Evolutionary conservation across 2,329 filamentous ascomycete species (phyloP).

Genomic region (Alternaria alternata): DNA sequence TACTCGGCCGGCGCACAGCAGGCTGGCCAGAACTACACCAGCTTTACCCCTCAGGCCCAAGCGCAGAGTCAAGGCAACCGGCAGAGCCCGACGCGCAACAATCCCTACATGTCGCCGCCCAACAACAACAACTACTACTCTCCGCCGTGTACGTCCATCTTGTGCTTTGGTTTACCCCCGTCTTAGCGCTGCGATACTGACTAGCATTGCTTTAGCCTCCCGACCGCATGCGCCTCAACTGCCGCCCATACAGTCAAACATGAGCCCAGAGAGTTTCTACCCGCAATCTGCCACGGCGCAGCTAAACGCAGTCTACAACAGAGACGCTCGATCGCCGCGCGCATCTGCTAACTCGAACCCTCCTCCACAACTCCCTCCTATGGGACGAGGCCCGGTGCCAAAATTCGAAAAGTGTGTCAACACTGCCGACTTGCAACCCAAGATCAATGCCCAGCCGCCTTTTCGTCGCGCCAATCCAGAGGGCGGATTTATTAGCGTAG

Average conservation of each 20-base stretch:
- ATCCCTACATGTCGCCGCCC: slow-evolving; percentile 65
- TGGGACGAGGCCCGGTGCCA: slow-evolving; percentile 74
- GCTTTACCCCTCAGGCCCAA: slow-evolving; percentile 53
- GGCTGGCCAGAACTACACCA: slow-evolving; percentile 51
- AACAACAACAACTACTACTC: slow-evolving; percentile 63
- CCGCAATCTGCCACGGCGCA: slow-evolving; percentile 73
- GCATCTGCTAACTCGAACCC: slow-evolving; percentile 54
- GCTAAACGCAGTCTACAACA: slow-evolving; percentile 71
- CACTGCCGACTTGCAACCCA: slow-evolving; percentile 77
- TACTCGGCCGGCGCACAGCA: slow-evolving; percentile 72
- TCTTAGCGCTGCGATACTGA: slow-evolving; percentile 32
- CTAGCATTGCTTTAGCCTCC: slow-evolving; percentile 44
- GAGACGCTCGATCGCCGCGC: slow-evolving; percentile 61
- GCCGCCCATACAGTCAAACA: slow-evolving; percentile 76
- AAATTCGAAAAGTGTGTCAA: slow-evolving; percentile 84
- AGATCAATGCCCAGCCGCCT: slow-evolving; percentile 84
- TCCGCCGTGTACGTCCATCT: slow-evolving; percentile 60
- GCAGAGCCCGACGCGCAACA: slow-evolving; percentile 79
- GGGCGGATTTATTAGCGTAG: slow-evolving; percentile 95
- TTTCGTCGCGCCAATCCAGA: slow-evolving; percentile 95
- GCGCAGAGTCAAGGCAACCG: slow-evolving; percentile 60
- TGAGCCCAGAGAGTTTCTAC: slow-evolving; percentile 74
- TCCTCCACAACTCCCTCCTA: slow-evolving; percentile 56
- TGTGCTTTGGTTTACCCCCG: slow-evolving; percentile 7
- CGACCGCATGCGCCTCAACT: slow-evolving; percentile 71